phyloP scores from a whole-genome alignment of 305 asterid genomes.

The Stenogyne calaminthoides region DNA sequence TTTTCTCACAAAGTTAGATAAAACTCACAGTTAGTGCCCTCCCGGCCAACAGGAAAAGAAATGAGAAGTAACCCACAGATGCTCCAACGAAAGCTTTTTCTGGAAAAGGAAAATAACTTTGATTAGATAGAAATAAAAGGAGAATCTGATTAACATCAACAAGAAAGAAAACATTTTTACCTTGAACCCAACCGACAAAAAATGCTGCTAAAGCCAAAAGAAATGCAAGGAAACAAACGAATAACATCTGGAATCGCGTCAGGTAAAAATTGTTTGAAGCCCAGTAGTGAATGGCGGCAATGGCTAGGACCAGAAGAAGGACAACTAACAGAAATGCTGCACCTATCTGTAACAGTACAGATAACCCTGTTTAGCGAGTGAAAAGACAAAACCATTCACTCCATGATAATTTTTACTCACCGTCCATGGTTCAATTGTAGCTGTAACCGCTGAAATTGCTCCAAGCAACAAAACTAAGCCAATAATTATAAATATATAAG shows the following conservation, averaged over 20 bases:
- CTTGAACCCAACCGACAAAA: constrained; percentile 83
- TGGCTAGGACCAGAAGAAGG: constrained; percentile 89
- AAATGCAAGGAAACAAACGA: constrained; percentile 94
- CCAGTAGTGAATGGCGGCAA: constrained; percentile 97
- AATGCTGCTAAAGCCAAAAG: constrained; percentile 98
- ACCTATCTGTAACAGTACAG: constrained; percentile 71
- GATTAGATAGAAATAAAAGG: constrained; percentile 1
- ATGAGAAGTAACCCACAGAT: constrained; percentile 98
- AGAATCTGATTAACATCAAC: constrained; percentile 16
- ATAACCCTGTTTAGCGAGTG: constrained; percentile 27
- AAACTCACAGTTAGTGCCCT: constrained; percentile 96
- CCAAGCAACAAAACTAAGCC: constrained; percentile 89
- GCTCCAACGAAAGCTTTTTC: constrained; percentile 95
- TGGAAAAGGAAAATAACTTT: constrained; percentile 38
- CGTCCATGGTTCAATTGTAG: constrained; percentile 83
- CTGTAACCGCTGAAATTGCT: constrained; percentile 87
- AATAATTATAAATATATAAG: constrained; percentile 68
- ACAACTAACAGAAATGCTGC: constrained; percentile 91
- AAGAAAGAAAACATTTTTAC: constrained; percentile 42
- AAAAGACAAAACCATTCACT: neutral
- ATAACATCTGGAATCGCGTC: constrained; percentile 91
- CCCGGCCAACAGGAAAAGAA: constrained; percentile 96
- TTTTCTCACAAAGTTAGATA: constrained; percentile 13
- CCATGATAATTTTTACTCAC: constrained; percentile 48
- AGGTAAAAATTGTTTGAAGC: constrained; percentile 97